Percentiles rank a stretch among this genome's conserved stretches.
These are phyloP conservation scores for Ophiostoma ips DNA, from an alignment of 2,329 filamentous ascomycete genomes.

Conservation along the genomic window DNA sequence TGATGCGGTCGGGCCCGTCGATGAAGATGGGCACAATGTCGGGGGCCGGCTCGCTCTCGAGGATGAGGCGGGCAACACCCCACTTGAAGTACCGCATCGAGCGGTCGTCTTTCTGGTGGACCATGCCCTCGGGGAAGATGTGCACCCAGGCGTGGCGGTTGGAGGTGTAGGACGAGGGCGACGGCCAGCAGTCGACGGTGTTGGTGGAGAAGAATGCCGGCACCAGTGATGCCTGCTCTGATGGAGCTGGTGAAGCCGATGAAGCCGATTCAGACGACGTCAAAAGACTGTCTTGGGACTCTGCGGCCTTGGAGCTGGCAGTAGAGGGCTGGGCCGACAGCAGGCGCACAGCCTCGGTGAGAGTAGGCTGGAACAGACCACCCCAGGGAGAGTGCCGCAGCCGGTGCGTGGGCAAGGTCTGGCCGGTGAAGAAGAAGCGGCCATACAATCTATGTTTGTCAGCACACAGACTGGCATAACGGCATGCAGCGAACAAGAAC, in stretches of 20 bases:
- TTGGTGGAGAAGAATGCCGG: conserved; percentile 54
- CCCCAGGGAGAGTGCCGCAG: conserved; percentile 63
- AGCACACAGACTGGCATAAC: neutral
- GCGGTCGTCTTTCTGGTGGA: conserved; percentile 70
- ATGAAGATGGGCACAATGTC: conserved; percentile 91
- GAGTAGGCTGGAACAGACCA: conserved; percentile 79
- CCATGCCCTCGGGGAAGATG: conserved; percentile 88
- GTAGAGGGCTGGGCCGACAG: conserved; percentile 45
- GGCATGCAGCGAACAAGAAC: conserved; percentile 13
- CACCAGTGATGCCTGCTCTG: neutral
- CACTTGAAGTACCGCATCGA: conserved; percentile 96
- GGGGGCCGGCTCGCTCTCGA: conserved; percentile 72
- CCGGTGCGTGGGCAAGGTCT: conserved; percentile 83
- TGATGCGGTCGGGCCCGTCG: conserved; percentile 74
- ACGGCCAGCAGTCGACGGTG: conserved; percentile 48
- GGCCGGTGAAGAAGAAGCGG: conserved; percentile 76
- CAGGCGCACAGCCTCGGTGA: conserved; percentile 72
- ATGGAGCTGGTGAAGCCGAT: too few relatives aligned
- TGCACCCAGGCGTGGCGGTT: conserved; percentile 78
- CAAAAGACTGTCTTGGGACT: neutral
- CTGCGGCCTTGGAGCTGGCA: neutral
- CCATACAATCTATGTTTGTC: conserved; percentile 40
- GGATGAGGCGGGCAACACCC: conserved; percentile 81
- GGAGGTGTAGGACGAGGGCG: conserved; percentile 56
- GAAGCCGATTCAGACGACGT: conserved; percentile 1